Conservation (phyloP, 2,329 filamentous ascomycete species). For the Penicillium sp. region DNA sequence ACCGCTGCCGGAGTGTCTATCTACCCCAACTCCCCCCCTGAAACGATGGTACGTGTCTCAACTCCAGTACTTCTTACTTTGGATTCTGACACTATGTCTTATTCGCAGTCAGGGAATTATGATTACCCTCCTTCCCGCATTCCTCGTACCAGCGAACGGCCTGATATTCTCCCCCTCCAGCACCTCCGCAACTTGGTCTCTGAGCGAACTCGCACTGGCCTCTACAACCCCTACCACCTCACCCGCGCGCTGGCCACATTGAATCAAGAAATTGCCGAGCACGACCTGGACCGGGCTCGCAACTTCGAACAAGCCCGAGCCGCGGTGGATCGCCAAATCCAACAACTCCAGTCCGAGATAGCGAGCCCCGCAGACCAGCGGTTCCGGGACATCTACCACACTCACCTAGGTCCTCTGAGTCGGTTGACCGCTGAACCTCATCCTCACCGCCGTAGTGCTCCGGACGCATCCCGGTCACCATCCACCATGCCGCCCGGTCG, state of each 20-base stretch:
- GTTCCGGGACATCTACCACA: slow-evolving; percentile 14
- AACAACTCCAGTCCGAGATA: slow-evolving; percentile 18
- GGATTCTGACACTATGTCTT: neutral
- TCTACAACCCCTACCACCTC: slow-evolving; percentile 30
- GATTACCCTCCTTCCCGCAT: slow-evolving; percentile 41
- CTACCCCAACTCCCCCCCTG: neutral
- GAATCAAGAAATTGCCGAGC: slow-evolving; percentile 42
- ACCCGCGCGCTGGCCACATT: slow-evolving; percentile 41
- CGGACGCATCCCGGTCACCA: slow-evolving; percentile 24
- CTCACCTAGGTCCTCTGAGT: slow-evolving; percentile 15
- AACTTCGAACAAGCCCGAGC: slow-evolving; percentile 29
- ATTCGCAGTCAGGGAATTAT: slow-evolving; percentile 45
- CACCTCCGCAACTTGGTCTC: slow-evolving; percentile 44
- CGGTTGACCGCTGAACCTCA: neutral
- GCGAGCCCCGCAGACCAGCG: slow-evolving; percentile 13
- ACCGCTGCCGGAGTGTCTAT: neutral
- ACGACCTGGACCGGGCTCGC: slow-evolving; percentile 27
- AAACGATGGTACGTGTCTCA: slow-evolving; percentile 26
- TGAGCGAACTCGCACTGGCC: slow-evolving; percentile 34
- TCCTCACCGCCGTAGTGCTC: neutral
- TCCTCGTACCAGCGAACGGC: slow-evolving; percentile 27
- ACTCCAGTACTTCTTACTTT: slow-evolving; percentile 8
- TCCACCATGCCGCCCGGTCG: slow-evolving; percentile 28
- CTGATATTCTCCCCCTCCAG: slow-evolving; percentile 32
- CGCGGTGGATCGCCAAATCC: slow-evolving; percentile 29